These are phyloP conservation scores for Penicillium vulpinum DNA, from an alignment of 2,329 filamentous ascomycete genomes.

Conservation along the genomic window DNA sequence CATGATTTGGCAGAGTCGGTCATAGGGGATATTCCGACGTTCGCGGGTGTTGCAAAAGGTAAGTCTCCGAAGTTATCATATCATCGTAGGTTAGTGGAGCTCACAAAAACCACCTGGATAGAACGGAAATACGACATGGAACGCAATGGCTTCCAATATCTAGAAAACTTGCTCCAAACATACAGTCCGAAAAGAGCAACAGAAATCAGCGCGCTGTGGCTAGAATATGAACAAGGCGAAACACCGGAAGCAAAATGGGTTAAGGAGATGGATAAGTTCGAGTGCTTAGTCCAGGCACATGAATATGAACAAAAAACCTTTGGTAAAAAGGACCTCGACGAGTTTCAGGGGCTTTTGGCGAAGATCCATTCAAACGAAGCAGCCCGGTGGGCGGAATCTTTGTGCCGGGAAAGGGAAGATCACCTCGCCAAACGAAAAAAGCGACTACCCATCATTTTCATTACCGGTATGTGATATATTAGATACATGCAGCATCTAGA, in stretches of 20 bases:
- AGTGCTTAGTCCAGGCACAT: neutral
- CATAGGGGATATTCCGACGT: neutral
- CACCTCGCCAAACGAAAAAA: neutral
- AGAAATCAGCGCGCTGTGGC: neutral
- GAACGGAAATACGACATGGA: neutral
- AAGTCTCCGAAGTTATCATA: neutral
- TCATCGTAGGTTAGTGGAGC: neutral
- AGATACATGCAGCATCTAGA: neutral
- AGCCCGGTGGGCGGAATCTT: neutral
- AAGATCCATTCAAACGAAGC: neutral
- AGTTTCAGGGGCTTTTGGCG: neutral
- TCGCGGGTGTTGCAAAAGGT: neutral
- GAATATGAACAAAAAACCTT: neutral
- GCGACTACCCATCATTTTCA: neutral
- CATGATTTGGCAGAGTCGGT: neutral
- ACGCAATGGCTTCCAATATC: neutral
- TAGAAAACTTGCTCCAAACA: neutral
- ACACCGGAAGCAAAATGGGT: constrained; percentile 2
- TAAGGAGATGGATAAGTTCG: neutral
- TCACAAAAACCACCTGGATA: neutral
- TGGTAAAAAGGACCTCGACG: neutral
- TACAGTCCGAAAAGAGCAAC: neutral
- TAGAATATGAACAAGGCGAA: neutral
- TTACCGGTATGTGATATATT: neutral
- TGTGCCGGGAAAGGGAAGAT: neutral